A percentile compares a stretch with the other conserved stretches of the same genome.
Evolutionary conservation across 2,329 filamentous ascomycete species (phyloP).

Genomic region (Sporothrix dimorphospora): DNA sequence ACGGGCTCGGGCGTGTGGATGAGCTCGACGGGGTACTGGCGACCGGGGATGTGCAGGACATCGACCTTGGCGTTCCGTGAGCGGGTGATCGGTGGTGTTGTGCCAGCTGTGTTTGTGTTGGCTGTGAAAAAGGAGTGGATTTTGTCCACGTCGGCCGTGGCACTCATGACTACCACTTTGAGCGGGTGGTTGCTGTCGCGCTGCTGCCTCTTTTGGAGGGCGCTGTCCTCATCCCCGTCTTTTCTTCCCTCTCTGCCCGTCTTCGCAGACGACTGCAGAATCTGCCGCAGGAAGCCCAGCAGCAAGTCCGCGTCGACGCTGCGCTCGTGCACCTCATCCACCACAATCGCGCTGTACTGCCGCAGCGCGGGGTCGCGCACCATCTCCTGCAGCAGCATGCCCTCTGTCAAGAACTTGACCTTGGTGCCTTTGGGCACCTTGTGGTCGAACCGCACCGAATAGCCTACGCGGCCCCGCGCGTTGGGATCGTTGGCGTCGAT

Average conservation of each 20-base stretch:
- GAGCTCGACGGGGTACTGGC: constrained; percentile 82
- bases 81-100: neutral
- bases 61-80: constrained; percentile 38
- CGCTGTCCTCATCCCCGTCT: neutral
- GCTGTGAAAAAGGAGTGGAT: constrained; percentile 74
- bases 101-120: neutral
- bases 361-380: constrained; percentile 79
- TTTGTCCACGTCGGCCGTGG: constrained; percentile 84
- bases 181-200: constrained; percentile 66
- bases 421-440: constrained; percentile 77
- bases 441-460: constrained; percentile 93
- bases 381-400: constrained; percentile 94
- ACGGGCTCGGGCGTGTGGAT: constrained; percentile 75
- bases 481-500: neutral
- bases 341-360: constrained; percentile 86
- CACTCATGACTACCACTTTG: constrained; percentile 96
- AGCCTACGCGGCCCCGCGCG: constrained; percentile 71
- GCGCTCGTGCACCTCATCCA: constrained; percentile 96
- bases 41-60: constrained; percentile 74
- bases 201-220: constrained; percentile 51
- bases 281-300: constrained; percentile 81
- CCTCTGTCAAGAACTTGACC: constrained; percentile 94
- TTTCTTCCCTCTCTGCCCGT: neutral
- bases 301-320: constrained; percentile 93
- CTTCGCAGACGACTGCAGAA: constrained; percentile 45